Conservation (phyloP, 2,329 filamentous ascomycete genomes). For the Chrysosporium queenslandicum region DNA sequence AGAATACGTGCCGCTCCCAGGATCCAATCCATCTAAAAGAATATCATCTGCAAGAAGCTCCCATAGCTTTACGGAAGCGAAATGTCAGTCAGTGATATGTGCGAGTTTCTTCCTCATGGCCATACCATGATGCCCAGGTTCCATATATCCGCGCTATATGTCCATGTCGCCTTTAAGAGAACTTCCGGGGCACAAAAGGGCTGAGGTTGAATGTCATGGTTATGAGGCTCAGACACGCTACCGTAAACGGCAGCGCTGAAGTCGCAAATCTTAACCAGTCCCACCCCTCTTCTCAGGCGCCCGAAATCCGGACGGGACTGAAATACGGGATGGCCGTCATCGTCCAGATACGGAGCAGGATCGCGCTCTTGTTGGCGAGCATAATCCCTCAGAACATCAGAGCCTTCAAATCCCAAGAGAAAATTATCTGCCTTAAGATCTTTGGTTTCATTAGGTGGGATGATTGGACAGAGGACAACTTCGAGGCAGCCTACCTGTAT, state of each 20-base stretch:
- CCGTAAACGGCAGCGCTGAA: constrained; percentile 7
- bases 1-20: neutral
- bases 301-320: constrained; percentile 9
- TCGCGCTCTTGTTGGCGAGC: neutral
- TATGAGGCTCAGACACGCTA: constrained; percentile 12
- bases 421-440: constrained; percentile 39
- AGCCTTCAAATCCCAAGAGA: constrained; percentile 27
- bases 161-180: constrained; percentile 6
- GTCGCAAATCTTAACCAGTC: neutral
- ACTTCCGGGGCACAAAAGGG: constrained; percentile 8
- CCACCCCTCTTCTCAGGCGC: neutral
- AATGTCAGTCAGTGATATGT: too few species aligned
- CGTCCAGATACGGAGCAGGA: neutral
- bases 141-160: constrained; percentile 7
- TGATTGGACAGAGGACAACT: neutral
- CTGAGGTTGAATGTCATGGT: constrained; percentile 16
- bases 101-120: too few species aligned
- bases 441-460: constrained; percentile 9
- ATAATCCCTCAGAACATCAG: constrained; percentile 17
- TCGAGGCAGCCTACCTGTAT: constrained; percentile 29
- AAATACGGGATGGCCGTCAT: constrained; percentile 2
- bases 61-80: constrained; percentile 17
- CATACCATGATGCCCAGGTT: constrained; percentile 12
- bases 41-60: constrained; percentile 14
- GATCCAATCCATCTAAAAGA: neutral